Evolutionary conservation across 257 asterid genomes (phyloP).

Genomic region (Penstemon eatonii): DNA sequence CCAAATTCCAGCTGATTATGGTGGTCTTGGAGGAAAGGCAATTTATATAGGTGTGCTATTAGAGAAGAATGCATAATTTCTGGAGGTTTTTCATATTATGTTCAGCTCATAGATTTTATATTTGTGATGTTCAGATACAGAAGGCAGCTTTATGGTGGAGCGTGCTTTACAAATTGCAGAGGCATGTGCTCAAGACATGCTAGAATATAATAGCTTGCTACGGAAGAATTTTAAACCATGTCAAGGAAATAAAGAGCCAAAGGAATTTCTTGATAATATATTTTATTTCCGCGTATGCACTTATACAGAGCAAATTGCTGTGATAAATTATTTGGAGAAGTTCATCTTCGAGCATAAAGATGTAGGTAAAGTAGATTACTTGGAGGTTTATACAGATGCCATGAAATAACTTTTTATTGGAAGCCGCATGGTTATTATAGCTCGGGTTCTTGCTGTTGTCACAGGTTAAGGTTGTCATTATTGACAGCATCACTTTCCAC

Average conservation of each 20-base stretch:
- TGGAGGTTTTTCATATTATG: neutral
- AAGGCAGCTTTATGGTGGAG: conserved; percentile 97
- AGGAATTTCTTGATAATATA: conserved; percentile 73
- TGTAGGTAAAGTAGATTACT: conserved; percentile 46
- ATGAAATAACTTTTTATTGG: conserved; percentile 19
- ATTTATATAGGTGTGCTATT: conserved; percentile 67
- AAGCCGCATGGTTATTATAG: conserved; percentile 16
- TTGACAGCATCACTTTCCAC: conserved; percentile 94
- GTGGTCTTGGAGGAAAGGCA: conserved; percentile 94
- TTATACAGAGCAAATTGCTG: conserved; percentile 89
- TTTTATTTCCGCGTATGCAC: conserved; percentile 85
- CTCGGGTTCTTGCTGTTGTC: conserved; percentile 23
- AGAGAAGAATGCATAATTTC: conserved; percentile 2
- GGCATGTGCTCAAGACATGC: conserved; percentile 87
- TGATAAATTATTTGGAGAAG: conserved; percentile 81
- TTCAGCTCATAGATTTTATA: conserved; percentile 18
- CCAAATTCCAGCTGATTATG: conserved; percentile 83
- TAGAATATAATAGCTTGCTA: conserved; percentile 58
- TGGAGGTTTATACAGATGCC: conserved; percentile 3
- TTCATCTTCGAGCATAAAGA: conserved; percentile 80
- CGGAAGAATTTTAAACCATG: conserved; percentile 50
- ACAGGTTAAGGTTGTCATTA: conserved; percentile 77
- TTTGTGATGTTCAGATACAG: conserved; percentile 63
- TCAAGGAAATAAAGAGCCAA: conserved; percentile 49
- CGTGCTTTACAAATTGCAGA: conserved; percentile 88